Evolutionary conservation across 2,329 filamentous ascomycete genomes (phyloP).

Genomic region (Exophiala lecanii-corni): DNA sequence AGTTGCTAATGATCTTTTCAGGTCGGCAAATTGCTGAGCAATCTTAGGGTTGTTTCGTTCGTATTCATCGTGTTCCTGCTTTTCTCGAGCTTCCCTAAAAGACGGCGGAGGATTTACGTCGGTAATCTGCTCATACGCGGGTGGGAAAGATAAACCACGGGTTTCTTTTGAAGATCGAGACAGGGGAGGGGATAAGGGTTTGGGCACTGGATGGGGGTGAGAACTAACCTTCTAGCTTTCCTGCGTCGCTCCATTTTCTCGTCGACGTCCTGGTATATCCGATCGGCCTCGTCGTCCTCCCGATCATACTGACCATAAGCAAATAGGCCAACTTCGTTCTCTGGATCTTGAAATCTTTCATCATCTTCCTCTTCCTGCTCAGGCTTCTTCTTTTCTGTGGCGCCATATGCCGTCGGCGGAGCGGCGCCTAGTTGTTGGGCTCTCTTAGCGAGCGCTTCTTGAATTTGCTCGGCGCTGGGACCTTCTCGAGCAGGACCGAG

Average conservation of each 20-base stretch:
- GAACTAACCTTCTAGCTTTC: conserved; percentile 77
- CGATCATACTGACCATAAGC: conserved; percentile 94
- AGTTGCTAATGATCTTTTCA: conserved; percentile 82
- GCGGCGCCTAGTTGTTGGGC: conserved; percentile 73
- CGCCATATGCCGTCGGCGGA: conserved; percentile 70
- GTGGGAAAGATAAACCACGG: conserved; percentile 62
- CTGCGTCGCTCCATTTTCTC: conserved; percentile 93
- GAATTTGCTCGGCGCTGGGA: conserved; percentile 96
- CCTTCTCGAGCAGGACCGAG: conserved; percentile 91
- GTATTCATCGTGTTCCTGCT: conserved; percentile 87
- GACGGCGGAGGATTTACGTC: conserved; percentile 58
- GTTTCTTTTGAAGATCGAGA: conserved; percentile 17
- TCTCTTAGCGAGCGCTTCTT: conserved; percentile 91
- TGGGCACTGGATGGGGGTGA: conserved; percentile 19
- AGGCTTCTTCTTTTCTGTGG: conserved; percentile 54
- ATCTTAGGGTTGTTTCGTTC: conserved; percentile 98
- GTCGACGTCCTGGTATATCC: conserved; percentile 92
- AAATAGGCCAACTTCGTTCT: conserved; percentile 94
- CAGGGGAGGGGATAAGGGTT: conserved; percentile 14
- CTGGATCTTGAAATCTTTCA: conserved; percentile 86
- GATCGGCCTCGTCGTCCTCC: conserved; percentile 95
- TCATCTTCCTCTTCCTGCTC: conserved; percentile 71
- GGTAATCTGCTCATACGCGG: conserved; percentile 71
- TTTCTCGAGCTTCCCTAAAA: conserved; percentile 85
- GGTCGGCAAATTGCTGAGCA: conserved; percentile 91